A percentile compares a stretch with the other conserved stretches of the same genome.
These are phyloP conservation scores for Rhizopus sp. DNA, from an alignment of 371 early-diverging fungal genomes.

Conservation along the genomic window DNA sequence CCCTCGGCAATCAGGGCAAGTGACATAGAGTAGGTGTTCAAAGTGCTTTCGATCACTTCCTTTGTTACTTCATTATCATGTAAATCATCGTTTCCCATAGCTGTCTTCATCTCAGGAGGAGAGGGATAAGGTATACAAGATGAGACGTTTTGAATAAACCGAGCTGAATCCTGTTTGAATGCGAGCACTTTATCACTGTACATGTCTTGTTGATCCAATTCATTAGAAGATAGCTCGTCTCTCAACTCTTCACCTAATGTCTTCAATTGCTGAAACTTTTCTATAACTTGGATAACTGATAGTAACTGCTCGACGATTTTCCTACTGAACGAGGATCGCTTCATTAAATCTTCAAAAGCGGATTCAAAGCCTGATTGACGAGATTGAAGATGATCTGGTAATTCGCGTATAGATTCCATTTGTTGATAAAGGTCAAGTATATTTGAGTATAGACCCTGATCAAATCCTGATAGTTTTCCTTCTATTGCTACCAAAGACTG, in stretches of 20 bases:
- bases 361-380: constrained; percentile 52
- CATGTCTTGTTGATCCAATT: constrained; percentile 21
- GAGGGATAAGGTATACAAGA: constrained; percentile 41
- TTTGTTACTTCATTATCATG: constrained; percentile 39
- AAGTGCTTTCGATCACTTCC: constrained; percentile 37
- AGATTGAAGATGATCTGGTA: constrained; percentile 47
- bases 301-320: constrained; percentile 50
- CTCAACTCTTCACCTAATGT: constrained; percentile 42
- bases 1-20: constrained; percentile 46
- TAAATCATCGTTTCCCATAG: constrained; percentile 35
- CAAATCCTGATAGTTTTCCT: constrained; percentile 43
- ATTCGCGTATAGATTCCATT: constrained; percentile 33
- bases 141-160: constrained; percentile 35
- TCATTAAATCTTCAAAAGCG: constrained; percentile 47
- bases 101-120: constrained; percentile 41
- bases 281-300: constrained; percentile 34
- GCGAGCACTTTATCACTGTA: constrained; percentile 28
- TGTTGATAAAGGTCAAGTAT: constrained; percentile 50
- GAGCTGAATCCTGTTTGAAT: constrained; percentile 43
- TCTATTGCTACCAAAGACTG: constrained; percentile 36
- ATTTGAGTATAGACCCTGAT: constrained; percentile 37
- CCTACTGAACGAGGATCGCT: constrained; percentile 42
- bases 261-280: constrained; percentile 33
- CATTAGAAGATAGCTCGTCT: constrained; percentile 7
- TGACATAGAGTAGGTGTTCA: constrained; percentile 39